Base-by-base conservation (phyloP, 2,329 filamentous ascomycete genomes). In the Cladosporium halotolerans region DNA sequence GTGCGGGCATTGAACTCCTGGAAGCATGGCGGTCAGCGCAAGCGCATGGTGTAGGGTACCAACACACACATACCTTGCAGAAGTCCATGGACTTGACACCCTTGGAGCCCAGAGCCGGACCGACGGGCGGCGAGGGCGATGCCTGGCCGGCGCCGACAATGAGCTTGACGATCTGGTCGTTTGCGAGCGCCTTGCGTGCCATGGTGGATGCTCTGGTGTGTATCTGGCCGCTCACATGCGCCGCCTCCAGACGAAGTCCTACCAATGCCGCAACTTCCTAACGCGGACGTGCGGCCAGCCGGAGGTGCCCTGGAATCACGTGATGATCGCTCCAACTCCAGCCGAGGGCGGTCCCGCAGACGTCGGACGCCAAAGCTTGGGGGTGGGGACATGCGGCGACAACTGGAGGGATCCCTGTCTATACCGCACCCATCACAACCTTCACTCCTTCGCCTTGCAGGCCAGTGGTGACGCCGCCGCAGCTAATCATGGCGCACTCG, bases 11-110 rank as follows among this genome's bases (percentile, higher is more conserved):
- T 97, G 81, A 97, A 97, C 73, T 97, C 93, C 92, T 97, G 62
- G 18, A 39, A 18, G 13, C 13, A 31, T 31, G 19, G 7, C 43
- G 45, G 44, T 36, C 13, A 55, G 44, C 41, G 44, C 36, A 52
- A 34, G 51, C 53, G 56, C 57, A 38, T 43, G 16, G 13, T 33
- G 43, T 50, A 39, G 44, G 23, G 13, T 34, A 3, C 8, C 45
- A 38, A 40, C 51, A 40, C 36, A 39, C n/a, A 47, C 68, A 54
- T 70, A 95, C 92, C 81, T 97, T 97, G 83, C 93, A 97, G 72
- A 97, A 99, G 74, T 99, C 93, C 86, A 99, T 99, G 55, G 88
- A 95, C 78, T 99, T 99, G 58, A 99, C 88, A 78, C 93, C 93
- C 78, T 96, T 97, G 71, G 86, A 92, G 75, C 93, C 93, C 60